These are phyloP conservation scores for Plasmopara halstedii DNA, from an alignment of 352 stramenopile genomes.

Conservation along the genomic window DNA sequence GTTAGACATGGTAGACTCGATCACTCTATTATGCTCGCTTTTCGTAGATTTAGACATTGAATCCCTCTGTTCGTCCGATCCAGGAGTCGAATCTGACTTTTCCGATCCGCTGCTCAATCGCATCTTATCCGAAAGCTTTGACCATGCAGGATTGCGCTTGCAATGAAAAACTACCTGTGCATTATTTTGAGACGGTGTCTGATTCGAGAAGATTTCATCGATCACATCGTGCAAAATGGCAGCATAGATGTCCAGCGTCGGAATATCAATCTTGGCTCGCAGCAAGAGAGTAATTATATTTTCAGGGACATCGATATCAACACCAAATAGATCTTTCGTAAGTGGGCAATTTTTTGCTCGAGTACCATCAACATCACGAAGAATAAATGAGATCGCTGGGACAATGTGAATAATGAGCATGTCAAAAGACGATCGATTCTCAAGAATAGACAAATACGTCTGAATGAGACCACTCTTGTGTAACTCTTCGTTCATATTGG, in stretches of 20 bases:
- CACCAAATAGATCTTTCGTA: slow-evolving; percentile 64
- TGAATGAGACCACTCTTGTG: slow-evolving; percentile 52
- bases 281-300: slow-evolving; percentile 56
- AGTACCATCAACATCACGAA: slow-evolving; percentile 58
- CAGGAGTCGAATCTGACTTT: slow-evolving; percentile 22
- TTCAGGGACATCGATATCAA: slow-evolving; percentile 33
- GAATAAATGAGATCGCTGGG: slow-evolving; percentile 67
- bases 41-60: slow-evolving; percentile 18
- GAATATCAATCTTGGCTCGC: slow-evolving; percentile 53
- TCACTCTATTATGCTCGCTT: slow-evolving; percentile 10
- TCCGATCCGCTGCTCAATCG: slow-evolving; percentile 31
- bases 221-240: slow-evolving; percentile 71
- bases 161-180: slow-evolving; percentile 59
- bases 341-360: slow-evolving; percentile 63
- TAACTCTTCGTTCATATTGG: slow-evolving; percentile 50
- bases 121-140: slow-evolving; percentile 44
- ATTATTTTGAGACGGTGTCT: slow-evolving; percentile 62
- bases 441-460: slow-evolving; percentile 59
- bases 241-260: slow-evolving; percentile 64
- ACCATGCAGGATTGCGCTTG: slow-evolving; percentile 53
- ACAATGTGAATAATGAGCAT: slow-evolving; percentile 86
- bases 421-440: slow-evolving; percentile 64
- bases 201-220: slow-evolving; percentile 57
- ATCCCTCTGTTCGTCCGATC: slow-evolving; percentile 30
- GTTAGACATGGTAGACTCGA: slow-evolving; percentile 1